phyloP scores from a whole-genome alignment of 192 early-diverging fungal species.

The Backusella sp. region DNA sequence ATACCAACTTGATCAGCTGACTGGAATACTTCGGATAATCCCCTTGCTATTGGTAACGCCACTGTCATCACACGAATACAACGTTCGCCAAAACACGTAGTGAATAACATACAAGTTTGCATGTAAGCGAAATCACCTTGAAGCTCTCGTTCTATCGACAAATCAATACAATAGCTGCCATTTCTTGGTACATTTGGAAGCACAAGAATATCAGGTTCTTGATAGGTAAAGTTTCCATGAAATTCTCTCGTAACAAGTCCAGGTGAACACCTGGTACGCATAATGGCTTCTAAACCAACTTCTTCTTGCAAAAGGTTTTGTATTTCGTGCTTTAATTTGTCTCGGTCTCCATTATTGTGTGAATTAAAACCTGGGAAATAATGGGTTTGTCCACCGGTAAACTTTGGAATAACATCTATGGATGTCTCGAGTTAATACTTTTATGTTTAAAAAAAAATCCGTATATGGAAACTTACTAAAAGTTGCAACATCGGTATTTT shows the following conservation, averaged over 20 bases:
- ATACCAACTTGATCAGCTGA: conserved; percentile 69
- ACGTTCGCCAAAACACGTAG: conserved; percentile 74
- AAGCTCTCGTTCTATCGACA: conserved; percentile 56
- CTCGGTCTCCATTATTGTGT: conserved; percentile 58
- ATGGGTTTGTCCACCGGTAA: conserved; percentile 77
- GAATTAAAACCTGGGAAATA: conserved; percentile 78
- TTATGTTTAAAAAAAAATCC: conserved; percentile 5
- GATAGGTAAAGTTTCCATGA: conserved; percentile 87
- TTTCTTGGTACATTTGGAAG: conserved; percentile 82
- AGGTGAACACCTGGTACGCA: conserved; percentile 77
- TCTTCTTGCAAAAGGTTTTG: conserved; percentile 58
- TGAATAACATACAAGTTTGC: conserved; percentile 83
- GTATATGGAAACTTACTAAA: conserved; percentile 33
- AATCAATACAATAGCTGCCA: conserved; percentile 73
- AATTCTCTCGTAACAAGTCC: conserved; percentile 71
- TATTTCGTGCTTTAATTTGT: conserved; percentile 68
- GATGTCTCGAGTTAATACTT: background rate
- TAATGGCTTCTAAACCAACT: conserved; percentile 75
- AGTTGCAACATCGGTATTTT: conserved; percentile 74
- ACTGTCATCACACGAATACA: conserved; percentile 83
- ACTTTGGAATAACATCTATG: conserved; percentile 44
- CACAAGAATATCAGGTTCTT: conserved; percentile 76
- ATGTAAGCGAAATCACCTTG: conserved; percentile 64
- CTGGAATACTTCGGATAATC: conserved; percentile 65
- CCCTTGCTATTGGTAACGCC: conserved; percentile 69